Evolutionary conservation across 495 filamentous ascomycete genomes (phyloP).

Genomic region (Hypoxylon lienhwacheense): DNA sequence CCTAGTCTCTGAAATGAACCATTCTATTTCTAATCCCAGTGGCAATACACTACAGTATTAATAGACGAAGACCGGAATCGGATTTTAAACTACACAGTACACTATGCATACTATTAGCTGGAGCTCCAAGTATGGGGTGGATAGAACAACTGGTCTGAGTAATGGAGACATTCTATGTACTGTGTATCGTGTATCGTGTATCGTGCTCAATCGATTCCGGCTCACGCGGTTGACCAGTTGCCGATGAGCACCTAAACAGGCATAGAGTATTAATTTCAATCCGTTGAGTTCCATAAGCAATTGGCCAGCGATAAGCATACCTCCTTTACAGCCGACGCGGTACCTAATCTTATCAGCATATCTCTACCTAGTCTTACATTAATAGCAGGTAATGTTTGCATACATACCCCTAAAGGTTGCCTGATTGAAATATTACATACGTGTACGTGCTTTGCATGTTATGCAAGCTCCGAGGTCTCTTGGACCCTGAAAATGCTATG

Average conservation of each 20-base stretch:
- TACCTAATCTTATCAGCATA: too few relatives aligned
- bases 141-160: too few relatives aligned
- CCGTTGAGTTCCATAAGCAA: conserved; percentile 23
- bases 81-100: neutral
- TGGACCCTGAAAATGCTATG: conserved; percentile 24
- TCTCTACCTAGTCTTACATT: too few relatives aligned
- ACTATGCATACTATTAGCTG: too few relatives aligned
- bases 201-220: conserved; percentile 31
- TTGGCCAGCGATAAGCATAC: conserved; percentile 32
- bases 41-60: neutral
- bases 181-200: too few relatives aligned
- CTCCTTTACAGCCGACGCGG: too few relatives aligned
- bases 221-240: conserved; percentile 33
- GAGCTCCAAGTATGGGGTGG: too few relatives aligned
- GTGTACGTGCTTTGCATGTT: conserved; percentile 17
- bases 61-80: conserved; percentile 5
- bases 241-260: conserved; percentile 32
- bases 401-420: too few relatives aligned
- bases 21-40: too few relatives aligned
- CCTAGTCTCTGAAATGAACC: neutral
- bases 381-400: too few relatives aligned
- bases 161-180: too few relatives aligned
- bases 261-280: conserved; percentile 13
- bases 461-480: conserved; percentile 20
- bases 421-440: too few relatives aligned